Conservation (phyloP, 306 rosid genomes). For the Gleditsia sinensis region DNA sequence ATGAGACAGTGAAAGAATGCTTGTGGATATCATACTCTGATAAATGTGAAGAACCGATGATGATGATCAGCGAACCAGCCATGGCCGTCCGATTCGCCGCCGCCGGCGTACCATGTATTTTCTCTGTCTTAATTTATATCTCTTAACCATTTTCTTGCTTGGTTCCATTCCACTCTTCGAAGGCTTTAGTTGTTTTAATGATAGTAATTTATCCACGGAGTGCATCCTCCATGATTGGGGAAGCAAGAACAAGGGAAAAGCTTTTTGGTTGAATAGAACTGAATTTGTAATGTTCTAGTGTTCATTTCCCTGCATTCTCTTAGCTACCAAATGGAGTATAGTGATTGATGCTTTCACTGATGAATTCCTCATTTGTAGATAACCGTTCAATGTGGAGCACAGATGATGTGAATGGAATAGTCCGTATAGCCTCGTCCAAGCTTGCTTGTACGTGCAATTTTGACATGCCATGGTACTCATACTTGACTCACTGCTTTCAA, state of each 20-base stretch:
- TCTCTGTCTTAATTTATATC: conserved; percentile 23
- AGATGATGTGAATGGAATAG: conserved; percentile 56
- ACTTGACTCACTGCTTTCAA: not conserved
- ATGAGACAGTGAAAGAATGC: not conserved
- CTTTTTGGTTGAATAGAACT: not conserved
- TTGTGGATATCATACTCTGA: conserved; percentile 26
- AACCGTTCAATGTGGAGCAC: conserved; percentile 76
- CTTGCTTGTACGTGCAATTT: conserved; percentile 53
- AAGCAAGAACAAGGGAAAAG: not conserved
- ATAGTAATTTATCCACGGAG: not conserved
- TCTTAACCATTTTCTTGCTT: conserved; percentile 12
- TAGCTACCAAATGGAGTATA: not conserved
- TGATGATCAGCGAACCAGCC: conserved; percentile 69
- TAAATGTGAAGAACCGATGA: conserved; percentile 1
- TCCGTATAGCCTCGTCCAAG: conserved; percentile 56
- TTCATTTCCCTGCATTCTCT: conserved; percentile 8
- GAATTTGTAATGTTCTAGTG: not conserved
- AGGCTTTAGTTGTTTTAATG: not conserved
- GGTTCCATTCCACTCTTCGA: not conserved
- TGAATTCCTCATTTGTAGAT: conserved; percentile 36
- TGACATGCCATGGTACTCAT: conserved; percentile 59
- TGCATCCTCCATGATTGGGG: not conserved
- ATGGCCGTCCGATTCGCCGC: conserved; percentile 67
- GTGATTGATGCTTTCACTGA: not conserved
- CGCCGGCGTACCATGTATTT: conserved; percentile 48